Evolutionary conservation across 257 asterid genomes (phyloP).

Genomic region (Fraxinus excelsior): DNA sequence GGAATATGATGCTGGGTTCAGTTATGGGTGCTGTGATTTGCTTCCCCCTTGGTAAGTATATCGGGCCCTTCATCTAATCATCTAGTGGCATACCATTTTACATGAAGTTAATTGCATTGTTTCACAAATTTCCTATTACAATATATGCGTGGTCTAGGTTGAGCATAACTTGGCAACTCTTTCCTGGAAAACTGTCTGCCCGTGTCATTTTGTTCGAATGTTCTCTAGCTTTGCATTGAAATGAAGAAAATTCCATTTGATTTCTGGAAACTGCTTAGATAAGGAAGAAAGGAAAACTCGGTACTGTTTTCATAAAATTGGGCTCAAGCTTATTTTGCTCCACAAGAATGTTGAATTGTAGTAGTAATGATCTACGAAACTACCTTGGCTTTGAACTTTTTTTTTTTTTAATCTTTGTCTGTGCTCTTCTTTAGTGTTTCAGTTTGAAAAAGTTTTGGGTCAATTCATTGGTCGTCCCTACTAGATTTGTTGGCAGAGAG

Average conservation of each 20-base stretch:
- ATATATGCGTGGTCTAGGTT: not conserved
- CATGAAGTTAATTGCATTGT: conserved; percentile 6
- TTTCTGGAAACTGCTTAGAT: not conserved
- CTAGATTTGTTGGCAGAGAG: not conserved
- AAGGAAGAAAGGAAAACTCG: not conserved
- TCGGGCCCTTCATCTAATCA: conserved; percentile 6
- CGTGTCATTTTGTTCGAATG: conserved; percentile 4
- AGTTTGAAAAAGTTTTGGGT: not conserved
- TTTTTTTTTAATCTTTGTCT: not conserved
- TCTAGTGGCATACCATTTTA: conserved; percentile 11
- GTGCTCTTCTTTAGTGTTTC: not conserved
- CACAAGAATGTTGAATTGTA: conserved; percentile 11
- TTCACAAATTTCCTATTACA: not conserved
- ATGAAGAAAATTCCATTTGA: not conserved
- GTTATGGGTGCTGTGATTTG: conserved; percentile 87
- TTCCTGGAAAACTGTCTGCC: not conserved
- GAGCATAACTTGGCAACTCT: not conserved
- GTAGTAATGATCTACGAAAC: conserved; percentile 3
- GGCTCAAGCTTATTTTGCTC: not conserved
- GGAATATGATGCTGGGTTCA: conserved; percentile 89
- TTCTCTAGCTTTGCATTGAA: conserved; percentile 10
- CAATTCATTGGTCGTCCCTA: not conserved
- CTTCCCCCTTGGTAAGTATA: conserved; percentile 80
- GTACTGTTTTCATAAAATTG: not conserved
- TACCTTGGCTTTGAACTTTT: not conserved